Percentiles rank a stretch among this genome's conserved stretches.
Evolutionary conservation across 768 basidiomycete species (phyloP).

Genomic region (Russula earlei): DNA sequence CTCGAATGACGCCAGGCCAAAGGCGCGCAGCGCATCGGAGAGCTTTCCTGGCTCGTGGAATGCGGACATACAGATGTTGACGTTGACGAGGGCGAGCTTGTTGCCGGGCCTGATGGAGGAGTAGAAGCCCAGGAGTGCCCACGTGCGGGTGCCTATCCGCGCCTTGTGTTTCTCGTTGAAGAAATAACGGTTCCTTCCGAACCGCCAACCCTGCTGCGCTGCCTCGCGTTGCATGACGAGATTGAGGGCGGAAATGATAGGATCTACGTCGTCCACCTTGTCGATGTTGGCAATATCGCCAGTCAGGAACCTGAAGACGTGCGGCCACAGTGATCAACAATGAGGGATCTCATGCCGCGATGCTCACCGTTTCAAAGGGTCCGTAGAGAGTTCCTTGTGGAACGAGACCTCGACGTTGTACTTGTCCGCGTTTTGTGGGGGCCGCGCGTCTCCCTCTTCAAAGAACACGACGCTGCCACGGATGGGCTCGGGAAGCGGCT

Average conservation of each 20-base stretch:
- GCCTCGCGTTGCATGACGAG: conserved; percentile 51
- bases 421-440: conserved; percentile 30
- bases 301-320: conserved; percentile 38
- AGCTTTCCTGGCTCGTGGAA: conserved; percentile 55
- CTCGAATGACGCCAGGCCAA: conserved; percentile 32
- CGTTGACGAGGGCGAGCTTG: conserved; percentile 43
- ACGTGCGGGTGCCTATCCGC: conserved; percentile 31
- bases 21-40: conserved; percentile 45
- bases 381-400: conserved; percentile 25
- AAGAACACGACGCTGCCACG: conserved; percentile 27
- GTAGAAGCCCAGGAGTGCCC: conserved; percentile 42
- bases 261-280: conserved; percentile 40
- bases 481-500: conserved; percentile 31
- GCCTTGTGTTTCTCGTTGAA: conserved; percentile 30
- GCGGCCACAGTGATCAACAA: neutral
- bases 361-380: conserved; percentile 29
- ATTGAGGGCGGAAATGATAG: conserved; percentile 55
- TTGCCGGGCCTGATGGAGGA: conserved; percentile 41
- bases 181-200: conserved; percentile 61
- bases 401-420: conserved; percentile 33
- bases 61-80: conserved; percentile 45
- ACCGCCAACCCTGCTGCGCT: conserved; percentile 46
- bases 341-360: no score
- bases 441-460: conserved; percentile 33
- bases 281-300: conserved; percentile 46